Evolutionary conservation across 2,329 filamentous ascomycete genomes (phyloP).

Genomic region (Trematosphaeria pertusa): DNA sequence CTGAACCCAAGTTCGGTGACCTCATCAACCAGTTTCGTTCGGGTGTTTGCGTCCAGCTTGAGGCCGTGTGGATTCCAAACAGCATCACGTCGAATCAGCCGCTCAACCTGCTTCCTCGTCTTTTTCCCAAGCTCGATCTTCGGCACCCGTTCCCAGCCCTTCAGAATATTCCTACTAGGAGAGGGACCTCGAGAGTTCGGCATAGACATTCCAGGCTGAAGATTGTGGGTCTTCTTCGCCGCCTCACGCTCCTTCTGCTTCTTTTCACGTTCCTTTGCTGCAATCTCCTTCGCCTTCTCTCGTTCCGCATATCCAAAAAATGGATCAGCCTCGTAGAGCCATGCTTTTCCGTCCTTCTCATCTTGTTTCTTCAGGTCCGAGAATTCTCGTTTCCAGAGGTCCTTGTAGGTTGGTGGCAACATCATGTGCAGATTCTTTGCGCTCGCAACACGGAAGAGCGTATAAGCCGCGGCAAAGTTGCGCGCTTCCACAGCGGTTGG

Average conservation of each 20-base stretch:
- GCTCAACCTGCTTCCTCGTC: constrained; percentile 80
- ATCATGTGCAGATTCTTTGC: constrained; percentile 97
- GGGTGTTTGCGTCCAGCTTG: constrained; percentile 65
- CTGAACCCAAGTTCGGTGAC: constrained; percentile 83
- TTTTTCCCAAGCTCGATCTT: constrained; percentile 92
- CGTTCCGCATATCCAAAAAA: constrained; percentile 82
- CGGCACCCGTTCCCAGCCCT: constrained; percentile 82
- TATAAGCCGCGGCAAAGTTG: constrained; percentile 92
- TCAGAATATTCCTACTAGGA: constrained; percentile 58
- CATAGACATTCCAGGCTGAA: constrained; percentile 41
- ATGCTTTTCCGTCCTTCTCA: constrained; percentile 75
- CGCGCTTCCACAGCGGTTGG: constrained; percentile 86
- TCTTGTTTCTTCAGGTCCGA: constrained; percentile 81
- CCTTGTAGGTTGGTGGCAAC: constrained; percentile 86
- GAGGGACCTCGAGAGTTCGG: constrained; percentile 34
- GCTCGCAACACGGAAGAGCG: constrained; percentile 87
- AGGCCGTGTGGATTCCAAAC: constrained; percentile 87
- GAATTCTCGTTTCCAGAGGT: constrained; percentile 90
- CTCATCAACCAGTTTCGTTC: constrained; percentile 71
- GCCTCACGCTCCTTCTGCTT: constrained; percentile 60
- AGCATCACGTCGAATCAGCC: constrained; percentile 76
- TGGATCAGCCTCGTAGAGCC: constrained; percentile 96
- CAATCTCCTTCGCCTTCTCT: constrained; percentile 76
- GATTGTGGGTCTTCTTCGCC: constrained; percentile 68
- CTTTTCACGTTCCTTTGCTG: constrained; percentile 81